Base-by-base conservation (phyloP, 495 filamentous ascomycete species). In the Aspergillus ellipticus region DNA sequence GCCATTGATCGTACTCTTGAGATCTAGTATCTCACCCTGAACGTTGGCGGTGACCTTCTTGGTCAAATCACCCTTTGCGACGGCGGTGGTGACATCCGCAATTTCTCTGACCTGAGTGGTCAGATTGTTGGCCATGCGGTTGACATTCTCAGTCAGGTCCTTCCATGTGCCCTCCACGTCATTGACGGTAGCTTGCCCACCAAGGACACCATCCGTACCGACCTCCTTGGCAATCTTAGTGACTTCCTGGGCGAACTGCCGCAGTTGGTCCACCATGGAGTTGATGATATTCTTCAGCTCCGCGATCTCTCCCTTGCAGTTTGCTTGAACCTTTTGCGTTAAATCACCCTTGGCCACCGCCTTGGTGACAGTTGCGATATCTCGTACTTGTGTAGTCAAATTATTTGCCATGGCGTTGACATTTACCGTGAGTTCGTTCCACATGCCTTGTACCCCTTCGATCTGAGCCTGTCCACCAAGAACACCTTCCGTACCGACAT, bases 381-480 rank as follows among this genome's bases (percentile, higher is more conserved):
- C 95, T 71, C 94, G 87, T 59, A 98, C 94, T 82, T 98, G 94
- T 4, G 90, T 96, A 0, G 94, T 98, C 13, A 98, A 82, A 67
- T 97, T 97, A 66, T 93, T 92, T 60, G 94, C 94, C 92, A 97
- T 96, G 41, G 93, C 93, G 64, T 98, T 98, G 60, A 98, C 94
- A 71, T 96, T 99, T 59, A 97, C 86, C 0, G 94, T 99, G 39
- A 99, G 82, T 63, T 97, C 94, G 66, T 96, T 95, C 94, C 94
- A 99, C 78, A 85, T 89, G 75, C 87, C 86, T 68, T 87, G 78
- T 35, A 87, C 85, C 7, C 92, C 91, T 71, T 90, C 89, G 45
- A 99, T 96, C 65, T 96, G 90, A 58, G 94, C 94, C 70, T 99
- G 94, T 24, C 95, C 94, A 59, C 94, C 94, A 16, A 99, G 83